Evolutionary conservation across 2,329 filamentous ascomycete species (phyloP).

Genomic region (Talaromyces sp.): DNA sequence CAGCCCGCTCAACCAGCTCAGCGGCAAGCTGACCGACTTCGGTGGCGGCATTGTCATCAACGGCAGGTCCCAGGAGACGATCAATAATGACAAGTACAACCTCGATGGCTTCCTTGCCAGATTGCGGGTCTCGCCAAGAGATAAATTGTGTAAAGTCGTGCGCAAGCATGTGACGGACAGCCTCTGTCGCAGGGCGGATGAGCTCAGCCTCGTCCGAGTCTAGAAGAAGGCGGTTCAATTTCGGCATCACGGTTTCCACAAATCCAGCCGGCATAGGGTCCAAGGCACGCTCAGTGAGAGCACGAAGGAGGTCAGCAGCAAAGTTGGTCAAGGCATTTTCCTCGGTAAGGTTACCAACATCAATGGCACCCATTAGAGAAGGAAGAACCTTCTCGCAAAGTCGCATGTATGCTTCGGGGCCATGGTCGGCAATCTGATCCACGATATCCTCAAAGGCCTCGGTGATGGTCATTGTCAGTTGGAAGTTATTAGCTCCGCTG

Average conservation of each 20-base stretch:
- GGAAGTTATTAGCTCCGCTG: slow-evolving; percentile 85
- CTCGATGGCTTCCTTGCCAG: slow-evolving; percentile 80
- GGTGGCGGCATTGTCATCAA: slow-evolving; percentile 94
- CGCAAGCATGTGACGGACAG: slow-evolving; percentile 84
- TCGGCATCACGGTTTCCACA: slow-evolving; percentile 81
- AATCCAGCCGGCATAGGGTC: slow-evolving; percentile 86
- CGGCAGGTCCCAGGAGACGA: slow-evolving; percentile 75
- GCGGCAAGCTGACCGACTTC: slow-evolving; percentile 94
- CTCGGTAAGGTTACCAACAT: slow-evolving; percentile 81
- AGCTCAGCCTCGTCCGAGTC: slow-evolving; percentile 84
- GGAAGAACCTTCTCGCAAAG: slow-evolving; percentile 87
- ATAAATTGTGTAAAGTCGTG: slow-evolving; percentile 92
- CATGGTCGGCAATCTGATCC: slow-evolving; percentile 64
- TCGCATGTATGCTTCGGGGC: slow-evolving; percentile 69
- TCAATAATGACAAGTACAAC: slow-evolving; percentile 90
- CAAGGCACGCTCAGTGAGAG: slow-evolving; percentile 78
- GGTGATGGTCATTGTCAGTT: slow-evolving; percentile 81
- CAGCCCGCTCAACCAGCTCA: slow-evolving; percentile 93
- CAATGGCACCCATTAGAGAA: slow-evolving; percentile 83
- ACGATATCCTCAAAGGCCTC: slow-evolving; percentile 93
- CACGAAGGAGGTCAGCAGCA: slow-evolving; percentile 79
- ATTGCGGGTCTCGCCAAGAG: slow-evolving; percentile 75
- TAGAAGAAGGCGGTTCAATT: slow-evolving; percentile 79
- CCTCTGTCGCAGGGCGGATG: slow-evolving; percentile 80
- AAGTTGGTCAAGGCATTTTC: slow-evolving; percentile 79